A percentile compares a stretch with the other conserved stretches of the same genome.
These are phyloP conservation scores for Fraxinus sp. DNA, from an alignment of 305 asterid species.

Conservation along the genomic window DNA sequence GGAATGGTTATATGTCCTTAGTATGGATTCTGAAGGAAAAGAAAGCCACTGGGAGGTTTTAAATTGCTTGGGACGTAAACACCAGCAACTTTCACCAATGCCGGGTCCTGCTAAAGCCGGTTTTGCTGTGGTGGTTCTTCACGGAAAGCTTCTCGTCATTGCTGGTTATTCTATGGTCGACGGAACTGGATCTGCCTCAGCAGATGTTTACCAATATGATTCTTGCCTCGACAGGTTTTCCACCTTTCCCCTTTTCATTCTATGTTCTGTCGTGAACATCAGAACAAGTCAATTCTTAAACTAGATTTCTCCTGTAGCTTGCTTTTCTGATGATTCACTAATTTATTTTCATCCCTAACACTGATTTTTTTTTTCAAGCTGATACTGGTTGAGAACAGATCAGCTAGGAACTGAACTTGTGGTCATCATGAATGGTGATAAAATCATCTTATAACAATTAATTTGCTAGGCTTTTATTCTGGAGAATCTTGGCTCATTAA, in stretches of 20 bases:
- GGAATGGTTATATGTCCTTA: conserved; percentile 79
- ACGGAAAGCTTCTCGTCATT: conserved; percentile 64
- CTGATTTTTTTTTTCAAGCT: background rate
- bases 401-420: background rate
- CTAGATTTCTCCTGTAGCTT: background rate
- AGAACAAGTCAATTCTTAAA: background rate
- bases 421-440: background rate
- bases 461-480: background rate
- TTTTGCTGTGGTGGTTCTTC: conserved; percentile 58
- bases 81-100: conserved; percentile 47
- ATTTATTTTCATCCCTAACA: background rate
- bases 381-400: conserved; percentile 1
- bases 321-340: background rate
- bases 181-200: conserved; percentile 43
- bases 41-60: conserved; percentile 70
- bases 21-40: conserved; percentile 47
- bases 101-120: conserved; percentile 60
- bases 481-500: background rate
- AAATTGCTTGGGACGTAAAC: conserved; percentile 58
- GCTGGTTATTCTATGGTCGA: conserved; percentile 50
- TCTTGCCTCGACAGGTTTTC: conserved; percentile 67
- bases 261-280: background rate
- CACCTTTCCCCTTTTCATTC: background rate
- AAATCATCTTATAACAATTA: background rate
- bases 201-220: conserved; percentile 72